These are phyloP conservation scores for Penicillium steckii DNA, from an alignment of 495 filamentous ascomycete species.

Conservation along the genomic window DNA sequence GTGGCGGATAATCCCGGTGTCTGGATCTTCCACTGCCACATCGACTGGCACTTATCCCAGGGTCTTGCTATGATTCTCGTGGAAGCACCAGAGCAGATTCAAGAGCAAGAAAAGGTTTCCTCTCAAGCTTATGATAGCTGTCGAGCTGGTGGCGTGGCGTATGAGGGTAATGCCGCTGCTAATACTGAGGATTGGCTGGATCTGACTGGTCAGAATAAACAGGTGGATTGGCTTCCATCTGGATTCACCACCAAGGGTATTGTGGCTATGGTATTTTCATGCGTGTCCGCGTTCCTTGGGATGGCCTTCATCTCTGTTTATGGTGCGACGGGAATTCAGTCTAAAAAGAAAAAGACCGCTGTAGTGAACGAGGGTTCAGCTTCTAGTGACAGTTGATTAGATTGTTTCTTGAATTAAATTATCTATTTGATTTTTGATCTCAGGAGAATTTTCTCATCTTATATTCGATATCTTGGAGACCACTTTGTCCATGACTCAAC, in stretches of 20 bases:
- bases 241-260: conserved; percentile 74
- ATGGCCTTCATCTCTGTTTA: conserved; percentile 69
- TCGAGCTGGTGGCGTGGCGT: conserved; percentile 37
- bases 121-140: conserved; percentile 64
- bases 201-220: conserved; percentile 57
- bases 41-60: conserved; percentile 61
- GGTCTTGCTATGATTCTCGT: conserved; percentile 44
- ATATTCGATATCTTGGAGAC: conserved; percentile 21
- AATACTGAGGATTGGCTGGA: conserved; percentile 64
- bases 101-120: conserved; percentile 60
- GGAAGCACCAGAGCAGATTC: conserved; percentile 62
- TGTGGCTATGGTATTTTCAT: conserved; percentile 72
- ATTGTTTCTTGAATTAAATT: background rate
- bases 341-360: conserved; percentile 3
- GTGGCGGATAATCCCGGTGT: conserved; percentile 64
- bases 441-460: background rate
- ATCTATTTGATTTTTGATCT: background rate
- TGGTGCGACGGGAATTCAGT: conserved; percentile 34
- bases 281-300: conserved; percentile 69
- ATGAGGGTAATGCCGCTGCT: conserved; percentile 72
- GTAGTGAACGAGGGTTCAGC: background rate
- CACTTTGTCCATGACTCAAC: conserved; percentile 23
- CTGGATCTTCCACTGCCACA: conserved; percentile 63
- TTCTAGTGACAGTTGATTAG: conserved; percentile 1
- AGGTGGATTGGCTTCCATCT: conserved; percentile 56